Evolutionary conservation across 2,329 filamentous ascomycete species (phyloP).

Genomic region (Diaporthe australafricana): DNA sequence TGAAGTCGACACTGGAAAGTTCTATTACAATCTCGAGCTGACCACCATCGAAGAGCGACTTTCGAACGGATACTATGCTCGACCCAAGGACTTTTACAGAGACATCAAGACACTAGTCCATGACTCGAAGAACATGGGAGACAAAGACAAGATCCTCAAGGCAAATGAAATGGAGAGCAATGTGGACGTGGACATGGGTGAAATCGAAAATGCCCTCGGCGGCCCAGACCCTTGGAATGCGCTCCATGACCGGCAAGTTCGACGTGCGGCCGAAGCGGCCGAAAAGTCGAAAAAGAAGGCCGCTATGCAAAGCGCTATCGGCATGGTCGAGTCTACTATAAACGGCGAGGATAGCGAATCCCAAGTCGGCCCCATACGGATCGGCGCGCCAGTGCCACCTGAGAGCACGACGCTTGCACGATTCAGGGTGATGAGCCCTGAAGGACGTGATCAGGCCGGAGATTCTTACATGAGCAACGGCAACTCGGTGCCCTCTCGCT

Average conservation of each 20-base stretch:
- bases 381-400: slow-evolving; percentile 73
- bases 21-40: slow-evolving; percentile 95
- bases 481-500: slow-evolving; percentile 61
- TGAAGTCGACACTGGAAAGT: slow-evolving; percentile 82
- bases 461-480: slow-evolving; percentile 72
- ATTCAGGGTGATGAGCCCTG: slow-evolving; percentile 67
- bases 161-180: slow-evolving; percentile 93
- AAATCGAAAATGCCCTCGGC: slow-evolving; percentile 64
- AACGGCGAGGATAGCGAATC: slow-evolving; percentile 65
- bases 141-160: slow-evolving; percentile 84
- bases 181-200: slow-evolving; percentile 91
- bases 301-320: slow-evolving; percentile 67
- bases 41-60: slow-evolving; percentile 95
- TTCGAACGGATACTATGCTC: slow-evolving; percentile 95
- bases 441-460: slow-evolving; percentile 51
- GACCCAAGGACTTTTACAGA: slow-evolving; percentile 87
- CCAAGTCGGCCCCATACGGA: slow-evolving; percentile 63
- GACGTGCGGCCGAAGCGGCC: slow-evolving; percentile 69
- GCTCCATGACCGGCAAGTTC: slow-evolving; percentile 79
- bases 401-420: slow-evolving; percentile 62
- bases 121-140: slow-evolving; percentile 85
- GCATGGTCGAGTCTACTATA: slow-evolving; percentile 63
- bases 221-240: slow-evolving; percentile 76
- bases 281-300: slow-evolving; percentile 73
- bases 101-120: slow-evolving; percentile 88